phyloP scores from a whole-genome alignment of 768 basidiomycete genomes.

The Naematelia aurantialba region DNA sequence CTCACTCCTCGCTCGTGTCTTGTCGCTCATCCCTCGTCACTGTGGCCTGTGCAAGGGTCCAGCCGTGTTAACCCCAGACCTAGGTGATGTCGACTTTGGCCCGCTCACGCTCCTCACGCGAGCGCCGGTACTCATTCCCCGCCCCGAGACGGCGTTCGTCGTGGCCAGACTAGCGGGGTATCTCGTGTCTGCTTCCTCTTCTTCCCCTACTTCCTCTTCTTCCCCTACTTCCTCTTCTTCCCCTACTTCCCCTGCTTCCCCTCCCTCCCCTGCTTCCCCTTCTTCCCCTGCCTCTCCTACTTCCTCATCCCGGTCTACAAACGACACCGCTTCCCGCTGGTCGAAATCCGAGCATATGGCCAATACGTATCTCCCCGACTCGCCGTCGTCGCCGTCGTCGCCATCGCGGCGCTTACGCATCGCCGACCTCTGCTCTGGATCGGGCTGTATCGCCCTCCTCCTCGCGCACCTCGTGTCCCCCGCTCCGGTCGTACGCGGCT shows the following conservation, averaged over 20 bases:
- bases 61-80: no score
- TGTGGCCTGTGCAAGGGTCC: not conserved
- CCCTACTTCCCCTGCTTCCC: not conserved
- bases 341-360: no score
- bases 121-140: conserved; percentile 83
- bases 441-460: conserved; percentile 86
- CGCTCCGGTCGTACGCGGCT: conserved; percentile 8
- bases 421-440: conserved; percentile 88
- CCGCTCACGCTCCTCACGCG: conserved; percentile 68
- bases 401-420: conserved; percentile 51
- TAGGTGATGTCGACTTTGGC: conserved; percentile 59
- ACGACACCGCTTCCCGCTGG: no score
- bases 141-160: conserved; percentile 69
- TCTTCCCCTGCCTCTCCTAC: conserved; percentile 46
- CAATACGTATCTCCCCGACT: no score
- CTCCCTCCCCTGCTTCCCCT: conserved; percentile 14
- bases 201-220: not conserved
- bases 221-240: not conserved
- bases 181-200: conserved; percentile 59
- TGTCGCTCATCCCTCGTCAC: not conserved
- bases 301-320: no score
- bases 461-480: conserved; percentile 48
- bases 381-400: not conserved
- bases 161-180: conserved; percentile 52
- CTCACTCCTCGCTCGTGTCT: not conserved